phyloP scores from a whole-genome alignment of 2,329 filamentous ascomycete species.

The Boeremia exigua region DNA sequence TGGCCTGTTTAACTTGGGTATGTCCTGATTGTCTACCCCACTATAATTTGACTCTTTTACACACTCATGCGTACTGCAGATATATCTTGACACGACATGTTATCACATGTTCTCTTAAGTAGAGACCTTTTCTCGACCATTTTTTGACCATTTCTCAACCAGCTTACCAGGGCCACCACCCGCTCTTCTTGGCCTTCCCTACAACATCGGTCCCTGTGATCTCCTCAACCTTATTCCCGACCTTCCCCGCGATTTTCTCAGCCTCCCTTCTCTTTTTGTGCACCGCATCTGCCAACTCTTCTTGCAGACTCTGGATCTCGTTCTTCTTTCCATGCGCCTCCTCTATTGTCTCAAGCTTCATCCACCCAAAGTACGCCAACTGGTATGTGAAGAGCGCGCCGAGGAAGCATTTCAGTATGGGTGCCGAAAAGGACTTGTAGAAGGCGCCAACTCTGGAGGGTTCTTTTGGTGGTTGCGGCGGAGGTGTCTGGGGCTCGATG shows the following conservation, averaged over 20 bases:
- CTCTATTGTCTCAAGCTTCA: conserved; percentile 76
- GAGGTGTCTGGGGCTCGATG: conserved; percentile 7
- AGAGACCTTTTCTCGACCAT: too few species aligned
- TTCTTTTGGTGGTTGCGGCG: conserved; percentile 46
- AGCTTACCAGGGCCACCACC: conserved; percentile 36
- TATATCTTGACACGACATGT: too few species aligned
- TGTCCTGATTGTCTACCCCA: too few species aligned
- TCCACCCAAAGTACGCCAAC: conserved; percentile 75
- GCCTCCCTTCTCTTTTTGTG: conserved; percentile 21
- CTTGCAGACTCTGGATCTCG: conserved; percentile 30
- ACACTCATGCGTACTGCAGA: too few species aligned
- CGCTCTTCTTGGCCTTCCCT: conserved; percentile 23
- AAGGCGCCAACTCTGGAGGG: conserved; percentile 58
- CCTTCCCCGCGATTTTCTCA: conserved; percentile 13
- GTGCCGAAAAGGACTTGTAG: conserved; percentile 76
- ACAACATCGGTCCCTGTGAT: conserved; percentile 22
- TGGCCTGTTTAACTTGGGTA: too few species aligned
- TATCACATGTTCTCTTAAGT: too few species aligned
- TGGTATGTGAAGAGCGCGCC: conserved; percentile 81
- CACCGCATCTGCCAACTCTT: conserved; percentile 32
- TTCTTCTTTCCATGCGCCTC: conserved; percentile 59
- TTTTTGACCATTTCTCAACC: background rate
- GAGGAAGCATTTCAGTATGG: conserved; percentile 75
- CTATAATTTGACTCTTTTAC: too few species aligned
- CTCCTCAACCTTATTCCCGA: conserved; percentile 18